Evolutionary conservation across 768 basidiomycete genomes (phyloP), one percentile per base, ranked within the genome.

Genomic region (Amanita jacksonii): DNA sequence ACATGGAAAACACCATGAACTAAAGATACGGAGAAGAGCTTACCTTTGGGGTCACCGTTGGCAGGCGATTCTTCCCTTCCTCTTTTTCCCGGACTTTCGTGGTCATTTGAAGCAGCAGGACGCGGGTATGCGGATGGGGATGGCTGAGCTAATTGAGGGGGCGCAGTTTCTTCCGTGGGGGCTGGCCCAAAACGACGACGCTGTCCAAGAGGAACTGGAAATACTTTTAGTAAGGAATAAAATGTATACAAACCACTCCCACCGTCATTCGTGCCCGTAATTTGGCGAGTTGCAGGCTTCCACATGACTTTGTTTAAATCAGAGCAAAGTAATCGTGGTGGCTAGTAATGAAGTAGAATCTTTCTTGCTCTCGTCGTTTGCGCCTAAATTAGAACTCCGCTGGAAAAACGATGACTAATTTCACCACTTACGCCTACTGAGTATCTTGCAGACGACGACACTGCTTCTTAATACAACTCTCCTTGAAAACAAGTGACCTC

Each of bases 201-300:
- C 54, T 79, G 75, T 40, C 87, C 89, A 47, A 96, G 76, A 1
- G 92, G 92, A 53, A 79, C 83, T 81, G 51, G 23, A 4, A 50
- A 50, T 51, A 52, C 36, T 41, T 44, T 41, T 39, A 48, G 46
- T 32, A 50, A 34, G 30, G 34, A 27, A 41, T 32, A 46, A 48
- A 43, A 24, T 20, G 37, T 38, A 46, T 32, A 28, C 43, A 6
- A 43, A 38, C 8, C 38, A 31, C 24, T 65, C 77, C 54, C 30
- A 87, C 90, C 85, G 35, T 94, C 91, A 54, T 96, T 96, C 16
- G 91, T 93, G 46, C 91, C 92, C 30, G 87, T 87, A 22, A 92
- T 85, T 64, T 89, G 83, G 53, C 80, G 80, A 46, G 88, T 88
- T 50, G 88, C 85, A 45, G 86, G 86, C 64, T 81, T 81, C 85